Evolutionary conservation across 106 monocot species (phyloP), one percentile per base, ranked within the genome.

Genomic region (Dioscorea dumetorum): DNA sequence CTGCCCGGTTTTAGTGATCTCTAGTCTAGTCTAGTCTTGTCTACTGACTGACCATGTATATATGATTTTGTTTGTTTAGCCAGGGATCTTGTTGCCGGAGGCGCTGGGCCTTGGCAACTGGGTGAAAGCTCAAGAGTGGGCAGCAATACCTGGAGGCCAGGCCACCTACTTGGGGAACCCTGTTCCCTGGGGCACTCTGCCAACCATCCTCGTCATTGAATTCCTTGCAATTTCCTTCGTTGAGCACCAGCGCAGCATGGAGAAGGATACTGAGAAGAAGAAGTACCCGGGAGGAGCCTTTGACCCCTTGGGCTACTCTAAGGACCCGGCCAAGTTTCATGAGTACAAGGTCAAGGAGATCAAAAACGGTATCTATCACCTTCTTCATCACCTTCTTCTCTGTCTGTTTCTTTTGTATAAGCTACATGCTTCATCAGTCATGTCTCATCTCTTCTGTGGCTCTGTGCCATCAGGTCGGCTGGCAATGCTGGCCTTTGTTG

Each of bases 71-170:
- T 8, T 11, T 50, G 52, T 60, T 73, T 80, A 94, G 88, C 91
- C 95, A 0, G 91, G 91, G 57, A 76, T 95, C 62, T 58, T 95
- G 77, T 62, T 95, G 61, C 94, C 91, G 4, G 94, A 95, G 74
- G 94, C 94, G 2, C 63, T 95, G 52, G 95, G 95, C 0, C 75
- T 95, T 17, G 95, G 91, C 15, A 95, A 95, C 79, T 95, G 94
- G 94, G 94, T 95, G 68, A 81, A 88, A 74, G 88, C 91, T 22
- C 95, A 95, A 62, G 95, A 95, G 67, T 95, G 95, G 95, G 95
- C 91, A 19, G 91, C 95, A 12, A 11, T 75, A 2, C 91, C 91
- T 6, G 95, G 91, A 5, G 95, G 91, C 4, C 95, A 88, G 31
- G 91, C 91, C 0, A 95, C 95, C 12, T 91, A 95, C 79, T 61